These are phyloP conservation scores for Lichtheimia hyalospora DNA, from an alignment of 371 early-diverging fungal species.

Conservation along the genomic window DNA sequence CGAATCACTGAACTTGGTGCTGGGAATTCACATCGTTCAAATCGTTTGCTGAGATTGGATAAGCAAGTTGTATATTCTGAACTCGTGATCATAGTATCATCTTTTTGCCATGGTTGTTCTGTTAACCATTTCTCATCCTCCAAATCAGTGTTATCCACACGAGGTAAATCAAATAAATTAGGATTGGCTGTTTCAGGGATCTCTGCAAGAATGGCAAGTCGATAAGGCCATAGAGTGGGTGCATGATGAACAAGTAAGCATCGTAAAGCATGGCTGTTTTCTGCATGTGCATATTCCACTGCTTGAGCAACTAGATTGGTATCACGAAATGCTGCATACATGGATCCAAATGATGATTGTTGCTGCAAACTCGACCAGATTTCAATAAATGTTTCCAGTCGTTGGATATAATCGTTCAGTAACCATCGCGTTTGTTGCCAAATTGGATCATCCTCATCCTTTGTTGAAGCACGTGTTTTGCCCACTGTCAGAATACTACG, in stretches of 20 bases:
- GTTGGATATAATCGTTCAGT: conserved; percentile 65
- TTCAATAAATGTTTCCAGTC: conserved; percentile 61
- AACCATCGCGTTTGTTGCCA: conserved; percentile 54
- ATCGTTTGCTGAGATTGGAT: conserved; percentile 20
- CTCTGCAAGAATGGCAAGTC: conserved; percentile 61
- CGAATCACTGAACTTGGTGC: conserved; percentile 43
- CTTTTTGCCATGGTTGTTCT: conserved; percentile 39
- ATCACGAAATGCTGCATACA: conserved; percentile 65
- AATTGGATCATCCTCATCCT: conserved; percentile 18
- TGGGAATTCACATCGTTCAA: conserved; percentile 42
- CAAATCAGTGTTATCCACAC: conserved; percentile 25
- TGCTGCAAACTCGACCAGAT: conserved; percentile 38
- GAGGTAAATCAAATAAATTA: conserved; percentile 45
- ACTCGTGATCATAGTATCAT: conserved; percentile 10
- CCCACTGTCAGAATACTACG: conserved; percentile 56
- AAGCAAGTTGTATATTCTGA: conserved; percentile 20
- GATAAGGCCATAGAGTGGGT: conserved; percentile 53
- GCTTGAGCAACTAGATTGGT: conserved; percentile 62
- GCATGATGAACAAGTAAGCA: conserved; percentile 68
- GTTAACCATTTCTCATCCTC: conserved; percentile 30
- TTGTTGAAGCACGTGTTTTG: conserved; percentile 47
- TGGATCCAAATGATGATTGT: conserved; percentile 18
- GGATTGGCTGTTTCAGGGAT: conserved; percentile 66
- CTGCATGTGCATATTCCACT: conserved; percentile 58
- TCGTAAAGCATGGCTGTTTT: conserved; percentile 56